Conservation (phyloP, 2,329 filamentous ascomycete genomes). For the Mariannaea elegans region DNA sequence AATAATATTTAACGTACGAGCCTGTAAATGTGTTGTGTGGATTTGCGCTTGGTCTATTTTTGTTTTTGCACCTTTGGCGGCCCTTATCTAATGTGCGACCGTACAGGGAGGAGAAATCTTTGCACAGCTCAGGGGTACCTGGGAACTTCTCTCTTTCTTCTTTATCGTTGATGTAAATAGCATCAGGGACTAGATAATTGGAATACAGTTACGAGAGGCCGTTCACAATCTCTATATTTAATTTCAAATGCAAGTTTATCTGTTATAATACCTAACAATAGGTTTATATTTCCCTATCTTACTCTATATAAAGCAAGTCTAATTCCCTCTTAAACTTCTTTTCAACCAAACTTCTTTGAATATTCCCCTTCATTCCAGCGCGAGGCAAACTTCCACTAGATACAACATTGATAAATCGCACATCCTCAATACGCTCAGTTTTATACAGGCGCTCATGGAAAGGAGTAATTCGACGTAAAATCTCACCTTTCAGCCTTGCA, state of each 20-base stretch:
- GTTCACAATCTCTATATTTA: too few species aligned
- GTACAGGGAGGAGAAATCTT: neutral
- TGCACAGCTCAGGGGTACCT: neutral
- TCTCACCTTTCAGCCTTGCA: slow-evolving; percentile 15
- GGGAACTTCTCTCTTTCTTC: neutral
- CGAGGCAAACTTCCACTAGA: slow-evolving; percentile 24
- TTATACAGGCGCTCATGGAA: slow-evolving; percentile 34
- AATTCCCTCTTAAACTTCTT: too few species aligned
- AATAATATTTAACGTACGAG: too few species aligned
- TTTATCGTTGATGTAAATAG: slow-evolving; percentile 11
- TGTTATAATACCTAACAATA: too few species aligned
- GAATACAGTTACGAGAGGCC: slow-evolving; percentile 7
- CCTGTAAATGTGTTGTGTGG: too few species aligned
- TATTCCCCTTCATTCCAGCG: slow-evolving; percentile 29
- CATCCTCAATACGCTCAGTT: slow-evolving; percentile 31
- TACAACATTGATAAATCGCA: slow-evolving; percentile 27
- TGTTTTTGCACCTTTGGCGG: too few species aligned
- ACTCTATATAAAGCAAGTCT: too few species aligned
- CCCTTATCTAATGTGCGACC: too few species aligned
- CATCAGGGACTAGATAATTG: slow-evolving; percentile 5
- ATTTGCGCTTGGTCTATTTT: too few species aligned
- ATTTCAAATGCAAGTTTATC: too few species aligned
- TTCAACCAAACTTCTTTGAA: too few species aligned
- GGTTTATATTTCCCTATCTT: too few species aligned
- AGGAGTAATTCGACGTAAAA: slow-evolving; percentile 26